Evolutionary conservation across 2,329 filamentous ascomycete genomes (phyloP).

Genomic region (Pseudogymnoascus sp.): DNA sequence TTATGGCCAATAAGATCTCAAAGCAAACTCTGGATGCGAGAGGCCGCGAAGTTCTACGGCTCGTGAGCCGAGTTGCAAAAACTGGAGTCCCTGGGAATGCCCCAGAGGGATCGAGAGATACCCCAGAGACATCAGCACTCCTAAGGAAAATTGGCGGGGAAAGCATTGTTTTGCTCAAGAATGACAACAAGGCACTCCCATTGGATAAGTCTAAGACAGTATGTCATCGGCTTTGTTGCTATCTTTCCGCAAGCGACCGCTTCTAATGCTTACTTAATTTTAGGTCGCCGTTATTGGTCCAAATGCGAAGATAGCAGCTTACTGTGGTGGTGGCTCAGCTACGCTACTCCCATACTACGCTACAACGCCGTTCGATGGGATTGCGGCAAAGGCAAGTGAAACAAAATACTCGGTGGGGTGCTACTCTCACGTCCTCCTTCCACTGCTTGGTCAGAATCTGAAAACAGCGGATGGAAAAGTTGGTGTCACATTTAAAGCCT

Average conservation of each 20-base stretch:
- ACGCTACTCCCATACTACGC: constrained; percentile 29
- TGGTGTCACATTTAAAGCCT: constrained; percentile 58
- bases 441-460: constrained; percentile 47
- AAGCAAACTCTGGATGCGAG: constrained; percentile 25
- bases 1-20: constrained; percentile 27
- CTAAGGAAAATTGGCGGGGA: constrained; percentile 14
- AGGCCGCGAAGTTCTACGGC: constrained; percentile 29
- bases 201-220: constrained; percentile 36
- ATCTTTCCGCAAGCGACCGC: neutral
- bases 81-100: constrained; percentile 12
- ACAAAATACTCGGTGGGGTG: constrained; percentile 49
- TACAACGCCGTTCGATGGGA: constrained; percentile 28
- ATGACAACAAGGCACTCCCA: constrained; percentile 55
- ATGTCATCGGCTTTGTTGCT: neutral
- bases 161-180: constrained; percentile 69
- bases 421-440: constrained; percentile 58
- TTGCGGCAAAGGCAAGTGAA: constrained; percentile 19
- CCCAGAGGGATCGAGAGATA: constrained; percentile 5
- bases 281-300: constrained; percentile 47
- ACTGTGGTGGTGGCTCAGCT: constrained; percentile 32
- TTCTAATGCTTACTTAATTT: neutral
- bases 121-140: constrained; percentile 12
- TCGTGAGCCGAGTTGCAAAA: constrained; percentile 22
- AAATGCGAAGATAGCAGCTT: constrained; percentile 38
- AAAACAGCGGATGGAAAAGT: constrained; percentile 45